Percentiles rank a stretch among this genome's conserved stretches.
Conservation (phyloP, 2,329 filamentous ascomycete species). For the Thielaviopsis ethacetica region DNA sequence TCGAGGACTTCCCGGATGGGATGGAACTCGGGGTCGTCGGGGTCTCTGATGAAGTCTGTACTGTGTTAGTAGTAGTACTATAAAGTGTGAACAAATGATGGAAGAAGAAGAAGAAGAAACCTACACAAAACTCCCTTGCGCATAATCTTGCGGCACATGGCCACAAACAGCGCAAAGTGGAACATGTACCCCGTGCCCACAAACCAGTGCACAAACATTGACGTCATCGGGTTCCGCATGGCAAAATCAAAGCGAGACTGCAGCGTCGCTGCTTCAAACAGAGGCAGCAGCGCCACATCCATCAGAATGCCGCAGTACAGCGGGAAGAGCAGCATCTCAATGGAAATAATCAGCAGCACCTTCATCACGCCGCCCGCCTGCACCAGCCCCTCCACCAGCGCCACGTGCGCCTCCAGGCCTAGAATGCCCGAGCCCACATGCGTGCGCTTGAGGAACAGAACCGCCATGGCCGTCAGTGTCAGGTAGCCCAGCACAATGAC, state of each 20-base stretch:
- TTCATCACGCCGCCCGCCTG: conserved; percentile 96
- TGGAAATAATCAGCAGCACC: conserved; percentile 94
- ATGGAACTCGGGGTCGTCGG: conserved; percentile 95
- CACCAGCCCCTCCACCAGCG: conserved; percentile 65
- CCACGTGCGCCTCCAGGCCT: conserved; percentile 50
- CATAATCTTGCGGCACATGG: conserved; percentile 98
- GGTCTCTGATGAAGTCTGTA: conserved; percentile 86
- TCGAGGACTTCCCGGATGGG: conserved; percentile 93
- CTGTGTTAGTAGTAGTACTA: conserved; percentile 17
- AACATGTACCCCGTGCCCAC: conserved; percentile 99
- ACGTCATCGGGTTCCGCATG: conserved; percentile 64
- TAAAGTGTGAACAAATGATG: neutral
- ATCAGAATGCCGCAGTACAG: conserved; percentile 88
- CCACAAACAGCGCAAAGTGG: conserved; percentile 95
- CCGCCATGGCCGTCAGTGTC: conserved; percentile 56
- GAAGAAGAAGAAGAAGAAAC: conserved; percentile 19
- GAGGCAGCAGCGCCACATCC: conserved; percentile 71
- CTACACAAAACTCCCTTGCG: conserved; percentile 80
- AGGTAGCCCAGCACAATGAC: conserved; percentile 72
- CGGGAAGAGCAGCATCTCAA: conserved; percentile 96
- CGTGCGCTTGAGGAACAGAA: conserved; percentile 56
- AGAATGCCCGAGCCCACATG: conserved; percentile 32
- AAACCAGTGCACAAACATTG: conserved; percentile 96
- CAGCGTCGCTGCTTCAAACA: conserved; percentile 71
- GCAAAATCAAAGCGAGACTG: conserved; percentile 66